Conservation (phyloP, 495 filamentous ascomycete genomes). For the Penicillium nucicola region DNA sequence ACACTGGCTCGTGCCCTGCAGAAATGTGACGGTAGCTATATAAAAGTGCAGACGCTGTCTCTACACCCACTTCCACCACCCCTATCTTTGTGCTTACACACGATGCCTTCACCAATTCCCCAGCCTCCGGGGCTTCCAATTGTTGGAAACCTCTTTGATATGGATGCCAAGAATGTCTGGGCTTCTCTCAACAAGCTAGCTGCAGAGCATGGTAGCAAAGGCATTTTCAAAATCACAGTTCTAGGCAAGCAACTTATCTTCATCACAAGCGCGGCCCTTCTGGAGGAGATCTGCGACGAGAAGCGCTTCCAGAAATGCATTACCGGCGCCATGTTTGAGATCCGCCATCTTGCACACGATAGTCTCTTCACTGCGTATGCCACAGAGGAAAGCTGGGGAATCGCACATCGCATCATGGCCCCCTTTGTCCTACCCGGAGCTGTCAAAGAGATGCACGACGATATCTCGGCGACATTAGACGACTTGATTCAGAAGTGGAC, state of each 20-base stretch:
- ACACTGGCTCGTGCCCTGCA: too few relatives aligned
- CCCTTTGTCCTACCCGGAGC: slow-evolving; percentile 37
- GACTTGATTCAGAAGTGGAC: slow-evolving; percentile 72
- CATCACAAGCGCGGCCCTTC: slow-evolving; percentile 51
- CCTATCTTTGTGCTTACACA: neutral
- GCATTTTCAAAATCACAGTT: slow-evolving; percentile 64
- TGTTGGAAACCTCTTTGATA: slow-evolving; percentile 64
- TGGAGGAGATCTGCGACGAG: slow-evolving; percentile 72
- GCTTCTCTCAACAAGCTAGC: slow-evolving; percentile 60
- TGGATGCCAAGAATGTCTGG: slow-evolving; percentile 60
- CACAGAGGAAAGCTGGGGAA: slow-evolving; percentile 63
- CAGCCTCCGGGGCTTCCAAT: slow-evolving; percentile 65
- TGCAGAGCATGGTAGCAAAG: slow-evolving; percentile 54
- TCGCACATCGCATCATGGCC: slow-evolving; percentile 67
- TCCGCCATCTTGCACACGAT: slow-evolving; percentile 61
- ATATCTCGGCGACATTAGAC: slow-evolving; percentile 65
- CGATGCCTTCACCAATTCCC: slow-evolving; percentile 52
- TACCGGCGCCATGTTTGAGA: slow-evolving; percentile 52
- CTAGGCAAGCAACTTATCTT: slow-evolving; percentile 50
- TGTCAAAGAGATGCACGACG: slow-evolving; percentile 31
- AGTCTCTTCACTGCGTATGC: slow-evolving; percentile 69
- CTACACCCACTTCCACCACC: neutral
- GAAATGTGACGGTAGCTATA: too few relatives aligned
- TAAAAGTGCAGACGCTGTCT: neutral
- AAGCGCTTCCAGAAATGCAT: slow-evolving; percentile 66